Base-by-base conservation (phyloP, 106 monocot genomes). In the Allium sativum region DNA sequence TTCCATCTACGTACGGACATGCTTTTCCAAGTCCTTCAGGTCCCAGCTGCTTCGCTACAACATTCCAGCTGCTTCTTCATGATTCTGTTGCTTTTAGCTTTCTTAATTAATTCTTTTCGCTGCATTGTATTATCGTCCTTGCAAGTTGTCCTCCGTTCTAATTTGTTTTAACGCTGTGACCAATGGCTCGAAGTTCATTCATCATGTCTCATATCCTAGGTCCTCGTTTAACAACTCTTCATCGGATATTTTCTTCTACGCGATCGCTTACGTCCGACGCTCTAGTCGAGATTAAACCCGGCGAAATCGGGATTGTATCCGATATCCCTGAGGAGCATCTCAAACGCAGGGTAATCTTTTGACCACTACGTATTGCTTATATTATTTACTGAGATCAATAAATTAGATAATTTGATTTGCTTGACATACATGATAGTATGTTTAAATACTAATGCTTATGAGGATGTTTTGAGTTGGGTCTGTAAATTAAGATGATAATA, bases 271-370 rank as follows among this genome's bases (percentile, higher is more conserved):
- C 93, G 9, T 69, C 85, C 41, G 89, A 89, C 31, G 82, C 93
- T 20, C 76, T 93, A 53, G 80, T 82, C 13, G 93, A 89, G 68
- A 0, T 81, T 67, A 77, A 85, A 65, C 80, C 93, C n/a, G 93
- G 89, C 10, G 93, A 89, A 77, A 76, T 93, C 75, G 93, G 93
- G 42, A 76, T 85, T 47, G 88, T 93, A 48, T 85, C 93, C 55
- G 93, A 88, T 22, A 89, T 93, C 45, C 93, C 93, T 6, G 48
- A 78, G 9, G 89, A 89, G 42, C 93, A 93, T 62, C 89, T 88
- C 59, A 62, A 42, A 0, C 82, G 93, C 44, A 82, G 65, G 84
- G 93, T 93, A 68, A 17, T 21, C 31, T 45, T 16, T 58, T 15
- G 9, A 17, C 55, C 3, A 17, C 51, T 52, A 31, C 5, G 31